These are phyloP conservation scores for Hypoxylon crocopeplum DNA, from an alignment of 495 filamentous ascomycete species.

Conservation along the genomic window DNA sequence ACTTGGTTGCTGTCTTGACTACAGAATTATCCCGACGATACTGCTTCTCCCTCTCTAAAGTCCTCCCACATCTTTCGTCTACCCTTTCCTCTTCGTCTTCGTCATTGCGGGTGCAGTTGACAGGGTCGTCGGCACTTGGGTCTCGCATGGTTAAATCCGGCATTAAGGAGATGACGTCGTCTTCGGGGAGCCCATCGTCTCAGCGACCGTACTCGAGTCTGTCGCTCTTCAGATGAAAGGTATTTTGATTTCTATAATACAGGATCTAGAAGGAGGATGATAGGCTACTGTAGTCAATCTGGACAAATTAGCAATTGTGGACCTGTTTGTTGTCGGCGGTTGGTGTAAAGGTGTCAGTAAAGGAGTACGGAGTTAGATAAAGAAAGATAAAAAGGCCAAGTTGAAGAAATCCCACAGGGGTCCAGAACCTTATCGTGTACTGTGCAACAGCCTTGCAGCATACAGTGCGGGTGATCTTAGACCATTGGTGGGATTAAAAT, in stretches of 20 bases:
- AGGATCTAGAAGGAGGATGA: not conserved
- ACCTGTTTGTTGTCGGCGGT: too few relatives aligned
- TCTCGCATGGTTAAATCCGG: slow-evolving; percentile 21
- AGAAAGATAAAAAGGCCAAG: slow-evolving; percentile 18
- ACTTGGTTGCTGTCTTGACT: not conserved
- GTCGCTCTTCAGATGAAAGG: not conserved
- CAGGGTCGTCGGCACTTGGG: not conserved
- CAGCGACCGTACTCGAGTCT: not conserved
- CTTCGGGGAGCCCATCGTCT: slow-evolving; percentile 21
- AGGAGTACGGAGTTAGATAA: not conserved
- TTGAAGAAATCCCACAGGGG: slow-evolving; percentile 17
- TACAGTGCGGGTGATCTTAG: too few relatives aligned
- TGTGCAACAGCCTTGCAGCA: too few relatives aligned
- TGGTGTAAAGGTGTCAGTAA: not conserved
- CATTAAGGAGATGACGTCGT: slow-evolving; percentile 22
- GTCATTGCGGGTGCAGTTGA: slow-evolving; percentile 1
- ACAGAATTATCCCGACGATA: slow-evolving; percentile 12
- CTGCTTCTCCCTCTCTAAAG: slow-evolving; percentile 20
- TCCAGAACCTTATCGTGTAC: too few relatives aligned
- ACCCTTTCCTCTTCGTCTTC: slow-evolving; percentile 1
- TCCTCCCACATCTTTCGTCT: slow-evolving; percentile 23
- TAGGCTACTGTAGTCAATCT: too few relatives aligned
- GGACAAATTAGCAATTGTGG: too few relatives aligned
- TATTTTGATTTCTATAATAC: not conserved
- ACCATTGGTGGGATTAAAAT: too few relatives aligned